These are phyloP conservation scores for Magnolia changhungtana DNA, from an alignment of 164 flowering plant species.

Conservation along the genomic window DNA sequence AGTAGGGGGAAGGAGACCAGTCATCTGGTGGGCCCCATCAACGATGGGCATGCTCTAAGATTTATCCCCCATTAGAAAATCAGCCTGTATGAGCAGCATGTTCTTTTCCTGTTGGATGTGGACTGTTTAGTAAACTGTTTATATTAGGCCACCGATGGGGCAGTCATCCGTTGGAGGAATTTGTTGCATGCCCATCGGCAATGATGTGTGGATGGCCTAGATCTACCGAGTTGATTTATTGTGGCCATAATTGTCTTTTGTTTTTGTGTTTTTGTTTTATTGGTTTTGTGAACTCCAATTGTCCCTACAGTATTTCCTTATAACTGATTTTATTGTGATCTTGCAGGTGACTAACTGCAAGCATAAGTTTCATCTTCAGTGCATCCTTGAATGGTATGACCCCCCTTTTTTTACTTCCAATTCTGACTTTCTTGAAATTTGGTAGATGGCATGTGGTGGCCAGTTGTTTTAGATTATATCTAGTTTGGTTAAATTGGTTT, in stretches of 20 bases:
- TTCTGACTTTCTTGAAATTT: background rate
- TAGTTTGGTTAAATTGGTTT: too few species aligned
- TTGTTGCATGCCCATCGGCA: too few species aligned
- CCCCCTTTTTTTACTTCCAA: background rate
- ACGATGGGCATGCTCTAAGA: background rate
- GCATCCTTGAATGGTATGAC: constrained; percentile 87
- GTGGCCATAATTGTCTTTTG: background rate
- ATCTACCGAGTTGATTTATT: background rate
- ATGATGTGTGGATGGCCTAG: too few species aligned
- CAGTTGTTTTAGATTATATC: too few species aligned
- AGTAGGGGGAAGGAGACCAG: background rate
- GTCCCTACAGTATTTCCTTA: background rate
- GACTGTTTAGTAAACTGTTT: background rate
- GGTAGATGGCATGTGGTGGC: too few species aligned
- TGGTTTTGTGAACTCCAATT: background rate
- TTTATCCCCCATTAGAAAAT: background rate
- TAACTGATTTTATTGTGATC: background rate
- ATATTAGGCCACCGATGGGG: too few species aligned
- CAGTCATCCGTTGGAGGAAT: too few species aligned
- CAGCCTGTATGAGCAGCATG: background rate
- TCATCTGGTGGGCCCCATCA: background rate
- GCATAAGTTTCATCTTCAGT: constrained; percentile 98
- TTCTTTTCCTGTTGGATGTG: background rate
- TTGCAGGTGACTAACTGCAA: constrained; percentile 85
- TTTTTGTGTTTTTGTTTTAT: background rate